phyloP scores from a whole-genome alignment of 306 rosid genomes.

The Glycine soja region DNA sequence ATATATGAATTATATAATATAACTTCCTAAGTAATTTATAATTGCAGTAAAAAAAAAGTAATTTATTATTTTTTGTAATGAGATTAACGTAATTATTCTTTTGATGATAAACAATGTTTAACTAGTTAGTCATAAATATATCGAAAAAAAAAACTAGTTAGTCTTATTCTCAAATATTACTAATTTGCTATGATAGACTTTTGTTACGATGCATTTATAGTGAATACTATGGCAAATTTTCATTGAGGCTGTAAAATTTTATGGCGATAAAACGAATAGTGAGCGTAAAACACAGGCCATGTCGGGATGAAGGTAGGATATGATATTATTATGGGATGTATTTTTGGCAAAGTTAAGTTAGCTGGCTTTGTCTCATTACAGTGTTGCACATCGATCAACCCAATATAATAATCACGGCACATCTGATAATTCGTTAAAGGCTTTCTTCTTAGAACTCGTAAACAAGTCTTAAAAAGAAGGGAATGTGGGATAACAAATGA shows the following conservation, averaged over 20 bases:
- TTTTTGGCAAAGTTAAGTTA: constrained; percentile 11
- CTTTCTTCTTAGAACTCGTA: no score
- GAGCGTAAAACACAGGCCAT: neutral
- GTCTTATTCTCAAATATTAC: neutral
- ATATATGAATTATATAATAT: no score
- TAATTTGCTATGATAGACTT: neutral
- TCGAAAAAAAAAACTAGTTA: no score
- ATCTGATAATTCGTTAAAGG: no score
- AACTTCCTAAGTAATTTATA: no score
- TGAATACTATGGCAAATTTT: neutral
- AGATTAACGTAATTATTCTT: neutral
- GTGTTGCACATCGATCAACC: neutral
- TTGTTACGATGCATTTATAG: neutral
- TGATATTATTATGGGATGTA: neutral
- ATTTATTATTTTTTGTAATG: no score
- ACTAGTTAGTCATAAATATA: neutral
- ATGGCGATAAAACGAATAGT: neutral
- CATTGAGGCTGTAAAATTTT: neutral
- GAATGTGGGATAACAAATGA: neutral
- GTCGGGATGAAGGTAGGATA: neutral
- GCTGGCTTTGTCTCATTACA: neutral
- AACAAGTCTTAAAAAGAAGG: neutral
- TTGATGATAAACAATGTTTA: neutral
- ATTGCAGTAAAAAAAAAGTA: no score
- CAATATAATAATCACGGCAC: neutral